Base-by-base conservation (phyloP, 179 eudicot species). In the Beta macrorhiza region DNA sequence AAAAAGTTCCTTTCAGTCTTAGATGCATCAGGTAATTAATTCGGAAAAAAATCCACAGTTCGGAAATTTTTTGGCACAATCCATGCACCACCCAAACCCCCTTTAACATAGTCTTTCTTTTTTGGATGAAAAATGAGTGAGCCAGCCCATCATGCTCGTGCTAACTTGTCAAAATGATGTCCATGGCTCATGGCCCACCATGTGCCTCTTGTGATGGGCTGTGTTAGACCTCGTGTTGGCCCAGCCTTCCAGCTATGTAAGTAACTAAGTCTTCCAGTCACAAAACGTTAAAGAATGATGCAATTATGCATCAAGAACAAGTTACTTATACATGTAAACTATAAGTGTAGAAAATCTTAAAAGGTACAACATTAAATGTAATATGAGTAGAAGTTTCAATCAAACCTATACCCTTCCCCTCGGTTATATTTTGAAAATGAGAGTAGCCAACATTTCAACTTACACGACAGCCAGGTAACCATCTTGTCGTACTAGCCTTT, bases 391-490 rank as follows among this genome's bases (percentile, higher is more conserved):
- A 67, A 61, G 6, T 64, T 81, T 44, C 47, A 44, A 45, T 29
- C 20, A 1, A 5, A 55, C 69, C 69, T 65, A 65, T 25, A 3
- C 69, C 8, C 13, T 22, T 12, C 17, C 7, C 32, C 75, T 37
- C 10, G 56, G 52, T 42, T 55, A 45, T 17, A 75, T 57, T 70
- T 74, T 25, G 37, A 55, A 76, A 67, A 42, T 42, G 9, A 2
- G 25, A 67, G 16, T 15, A 67, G 25, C 13, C 22, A 37, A 72
- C 12, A 77, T 77, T 11, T 63, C 12, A 81, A 78, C 84, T 83
- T 83, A 83, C 86, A 62, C 17, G 78, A 71, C 55, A 80, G 75
- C 63, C 63, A 79, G 69, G 79, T 25, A 71, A 42, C 29, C 56
- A 72, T 65, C 77, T 76, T 72, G 49, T 47, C 58, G 20, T 3